Conservation (phyloP, 768 basidiomycete species). For the Macrolepiota albuminosa region DNA sequence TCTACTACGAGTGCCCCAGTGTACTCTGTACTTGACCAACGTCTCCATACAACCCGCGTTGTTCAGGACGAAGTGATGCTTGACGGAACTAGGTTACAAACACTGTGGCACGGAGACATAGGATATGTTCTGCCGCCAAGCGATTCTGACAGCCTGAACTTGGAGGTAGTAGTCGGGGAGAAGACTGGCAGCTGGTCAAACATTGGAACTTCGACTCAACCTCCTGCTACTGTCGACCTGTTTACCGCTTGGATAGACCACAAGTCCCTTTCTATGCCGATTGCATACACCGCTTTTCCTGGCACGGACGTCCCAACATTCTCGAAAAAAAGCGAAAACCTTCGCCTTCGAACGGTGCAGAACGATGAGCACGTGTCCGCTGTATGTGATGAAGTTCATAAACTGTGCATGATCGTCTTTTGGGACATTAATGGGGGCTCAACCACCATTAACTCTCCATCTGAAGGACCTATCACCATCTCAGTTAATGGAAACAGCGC, state of each 20-base stretch:
- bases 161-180: conserved; percentile 34
- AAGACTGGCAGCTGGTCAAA: conserved; percentile 56
- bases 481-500: conserved; percentile 37
- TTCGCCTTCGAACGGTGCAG: conserved; percentile 31
- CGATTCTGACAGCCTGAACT: conserved; percentile 25
- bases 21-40: conserved; percentile 66
- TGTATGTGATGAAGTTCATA: conserved; percentile 37
- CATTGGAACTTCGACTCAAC: conserved; percentile 60
- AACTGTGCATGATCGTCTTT: conserved; percentile 47
- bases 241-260: conserved; percentile 62
- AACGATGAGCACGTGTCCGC: conserved; percentile 50
- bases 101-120: conserved; percentile 63
- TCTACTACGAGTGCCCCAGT: conserved; percentile 43
- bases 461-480: conserved; percentile 24
- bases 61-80: conserved; percentile 32
- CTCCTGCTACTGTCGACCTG: conserved; percentile 52
- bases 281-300: conserved; percentile 56
- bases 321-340: conserved; percentile 26
- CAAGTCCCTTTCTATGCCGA: conserved; percentile 24
- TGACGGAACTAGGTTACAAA: conserved; percentile 17
- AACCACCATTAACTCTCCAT: conserved; percentile 27
- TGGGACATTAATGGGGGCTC: conserved; percentile 48
- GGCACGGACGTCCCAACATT: conserved; percentile 38
- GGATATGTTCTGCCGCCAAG: conserved; percentile 51
- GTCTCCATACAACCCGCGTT: conserved; percentile 37